A percentile compares a stretch with the other conserved stretches of the same genome.
Evolutionary conservation across 169 alveolate species (phyloP).

Genomic region (Plasmodium inui): DNA sequence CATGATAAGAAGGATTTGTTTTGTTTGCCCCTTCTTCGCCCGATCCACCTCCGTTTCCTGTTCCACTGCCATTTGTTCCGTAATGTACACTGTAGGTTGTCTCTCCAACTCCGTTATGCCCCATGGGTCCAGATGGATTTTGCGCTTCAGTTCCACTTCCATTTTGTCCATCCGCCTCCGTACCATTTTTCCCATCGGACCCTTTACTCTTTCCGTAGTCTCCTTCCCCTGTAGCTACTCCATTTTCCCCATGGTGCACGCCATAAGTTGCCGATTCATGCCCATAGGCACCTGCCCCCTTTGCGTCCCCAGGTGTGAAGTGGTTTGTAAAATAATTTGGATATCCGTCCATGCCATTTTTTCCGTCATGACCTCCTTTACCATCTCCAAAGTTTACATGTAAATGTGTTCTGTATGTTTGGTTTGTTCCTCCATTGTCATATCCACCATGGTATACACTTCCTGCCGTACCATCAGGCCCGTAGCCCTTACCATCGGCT

Average conservation of each 20-base stretch:
- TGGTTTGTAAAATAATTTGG: neutral
- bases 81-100: slow-evolving; percentile 3
- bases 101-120: neutral
- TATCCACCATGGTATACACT: neutral
- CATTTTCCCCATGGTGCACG: neutral
- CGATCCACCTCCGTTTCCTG: neutral
- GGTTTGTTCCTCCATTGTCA: neutral
- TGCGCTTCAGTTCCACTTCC: neutral
- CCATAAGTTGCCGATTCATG: neutral
- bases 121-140: neutral
- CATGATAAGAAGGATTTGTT: neutral
- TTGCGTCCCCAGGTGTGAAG: neutral
- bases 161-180: neutral
- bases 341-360: neutral
- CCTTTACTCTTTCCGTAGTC: neutral
- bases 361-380: neutral
- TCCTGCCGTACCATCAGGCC: neutral
- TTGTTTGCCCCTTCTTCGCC: neutral
- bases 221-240: neutral
- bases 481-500: neutral
- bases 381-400: neutral
- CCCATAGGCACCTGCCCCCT: neutral
- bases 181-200: neutral
- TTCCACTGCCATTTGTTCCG: slow-evolving; percentile 3
- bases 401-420: neutral